A percentile compares a stretch with the other conserved stretches of the same genome.
These are phyloP conservation scores for Clonostachys rhizophaga DNA, from an alignment of 2,329 filamentous ascomycete species.

Conservation along the genomic window DNA sequence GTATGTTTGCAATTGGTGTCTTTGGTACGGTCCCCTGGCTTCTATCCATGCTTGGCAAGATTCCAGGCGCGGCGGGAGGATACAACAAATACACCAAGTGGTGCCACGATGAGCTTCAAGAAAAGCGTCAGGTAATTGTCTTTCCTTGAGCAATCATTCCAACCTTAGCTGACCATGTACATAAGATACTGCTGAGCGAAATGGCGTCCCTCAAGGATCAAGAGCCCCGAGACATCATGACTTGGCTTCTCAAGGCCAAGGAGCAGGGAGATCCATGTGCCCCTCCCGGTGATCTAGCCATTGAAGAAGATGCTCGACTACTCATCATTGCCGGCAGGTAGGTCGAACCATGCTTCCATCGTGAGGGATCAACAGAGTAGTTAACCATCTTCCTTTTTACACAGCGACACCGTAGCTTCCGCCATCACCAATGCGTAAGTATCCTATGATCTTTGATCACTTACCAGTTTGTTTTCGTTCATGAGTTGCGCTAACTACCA, in stretches of 20 bases:
- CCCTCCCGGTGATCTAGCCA: not conserved
- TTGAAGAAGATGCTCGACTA: slow-evolving; percentile 2
- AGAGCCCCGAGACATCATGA: slow-evolving; percentile 1
- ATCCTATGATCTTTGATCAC: not conserved
- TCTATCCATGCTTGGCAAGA: slow-evolving; percentile 2
- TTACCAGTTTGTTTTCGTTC: not conserved
- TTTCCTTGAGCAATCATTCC: not conserved
- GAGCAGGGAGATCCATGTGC: slow-evolving; percentile 1
- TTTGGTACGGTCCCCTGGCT: slow-evolving; percentile 1
- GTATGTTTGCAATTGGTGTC: slow-evolving; percentile 10
- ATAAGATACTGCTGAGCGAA: not conserved
- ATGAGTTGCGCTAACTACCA: no score
- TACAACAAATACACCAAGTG: slow-evolving; percentile 1
- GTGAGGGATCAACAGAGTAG: not conserved
- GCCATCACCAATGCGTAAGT: slow-evolving; percentile 3
- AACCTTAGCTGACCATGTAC: not conserved
- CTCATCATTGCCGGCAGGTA: slow-evolving; percentile 4
- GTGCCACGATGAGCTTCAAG: slow-evolving; percentile 1
- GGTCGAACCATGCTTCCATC: not conserved
- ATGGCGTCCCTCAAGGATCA: not conserved
- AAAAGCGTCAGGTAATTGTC: not conserved
- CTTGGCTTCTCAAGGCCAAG: slow-evolving; percentile 1
- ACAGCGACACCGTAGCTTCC: slow-evolving; percentile 2
- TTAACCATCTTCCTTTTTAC: not conserved
- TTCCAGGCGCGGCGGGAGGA: slow-evolving; percentile 1